These are phyloP conservation scores for Cladobotryum mycophilum DNA, from an alignment of 2,329 filamentous ascomycete species.

Conservation along the genomic window DNA sequence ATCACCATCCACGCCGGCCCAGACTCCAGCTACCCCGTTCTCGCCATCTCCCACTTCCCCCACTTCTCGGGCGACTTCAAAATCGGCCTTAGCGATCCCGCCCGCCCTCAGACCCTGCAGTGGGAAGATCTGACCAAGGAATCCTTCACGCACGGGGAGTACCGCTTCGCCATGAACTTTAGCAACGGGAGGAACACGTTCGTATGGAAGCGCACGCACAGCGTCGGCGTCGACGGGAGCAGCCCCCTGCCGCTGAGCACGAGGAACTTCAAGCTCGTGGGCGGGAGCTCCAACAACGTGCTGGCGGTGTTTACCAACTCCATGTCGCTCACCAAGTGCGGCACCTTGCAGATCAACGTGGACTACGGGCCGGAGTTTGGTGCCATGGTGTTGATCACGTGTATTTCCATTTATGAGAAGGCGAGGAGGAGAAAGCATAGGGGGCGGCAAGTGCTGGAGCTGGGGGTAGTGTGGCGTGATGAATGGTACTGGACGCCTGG, in stretches of 20 bases:
- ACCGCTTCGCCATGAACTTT: conserved; percentile 3
- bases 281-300: conserved; percentile 5
- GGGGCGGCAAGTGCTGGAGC: too few relatives aligned
- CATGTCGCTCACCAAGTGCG: conserved; percentile 6
- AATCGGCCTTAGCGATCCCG: conserved; percentile 14
- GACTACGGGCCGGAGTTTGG: conserved; percentile 12
- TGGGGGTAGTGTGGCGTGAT: background rate
- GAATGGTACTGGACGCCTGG: too few relatives aligned
- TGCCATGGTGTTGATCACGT: conserved; percentile 10
- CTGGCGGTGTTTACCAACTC: conserved; percentile 13
- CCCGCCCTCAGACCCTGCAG: background rate
- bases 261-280: conserved; percentile 12
- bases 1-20: conserved; percentile 11
- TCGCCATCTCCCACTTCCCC: conserved; percentile 13
- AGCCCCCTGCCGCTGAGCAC: background rate
- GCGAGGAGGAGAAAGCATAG: background rate
- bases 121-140: conserved; percentile 13
- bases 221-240: conserved; percentile 5
- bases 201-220: conserved; percentile 13
- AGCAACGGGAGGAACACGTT: background rate
- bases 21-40: conserved; percentile 1
- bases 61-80: conserved; percentile 11
- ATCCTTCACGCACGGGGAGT: conserved; percentile 2
- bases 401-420: conserved; percentile 13
- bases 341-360: conserved; percentile 12